Evolutionary conservation across 495 filamentous ascomycete genomes (phyloP), one percentile per base, ranked within the genome.

Genomic region (Parachaetomium inaequale): DNA sequence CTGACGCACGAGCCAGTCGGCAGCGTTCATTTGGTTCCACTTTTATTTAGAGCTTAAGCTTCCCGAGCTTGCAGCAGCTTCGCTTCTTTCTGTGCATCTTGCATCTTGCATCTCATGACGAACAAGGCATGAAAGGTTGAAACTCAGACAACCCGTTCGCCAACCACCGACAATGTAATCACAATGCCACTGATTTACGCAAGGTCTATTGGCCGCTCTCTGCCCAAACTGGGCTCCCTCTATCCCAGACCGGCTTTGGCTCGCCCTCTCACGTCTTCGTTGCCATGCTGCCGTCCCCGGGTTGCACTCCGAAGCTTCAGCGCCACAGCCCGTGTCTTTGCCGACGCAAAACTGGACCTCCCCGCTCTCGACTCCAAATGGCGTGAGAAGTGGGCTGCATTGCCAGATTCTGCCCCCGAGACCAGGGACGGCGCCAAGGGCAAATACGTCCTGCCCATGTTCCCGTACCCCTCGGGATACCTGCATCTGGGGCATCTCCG

Each of bases 401-500:
- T 62, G 2, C 63, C 54, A 12, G 38, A 45, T 6, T 8, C 54
- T 4, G 15, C 49, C 28, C 25, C n/a, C 21, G 15, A 61, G 45
- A 52, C 40, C 54, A 63, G 32, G 63, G 58, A 32, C 19, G 65
- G 40, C 36, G 59, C 62, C 43, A 67, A 59, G 57, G 87, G 84
- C 65, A 87, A 84, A 66, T 96, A 93, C 70, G 83, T 96, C 65
- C 78, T 94, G 23, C 88, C 92, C 58, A 96, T 96, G 92, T 96
- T 96, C 68, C 92, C 92, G 2, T 96, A 96, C 72, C 92, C 92
- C 3, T 96, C 92, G 0, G 92, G 92, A 10, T 86, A 86, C 29
- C 82, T 96, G n/a, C 92, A 96, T 72, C 85, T 96, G 68, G 92
- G 92, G 17, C 92, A 96, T 72, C 79, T 96, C 15, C 84, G 92